Conservation (phyloP, 1,284 basidiomycete genomes). For the Papiliotrema fonsecae region DNA sequence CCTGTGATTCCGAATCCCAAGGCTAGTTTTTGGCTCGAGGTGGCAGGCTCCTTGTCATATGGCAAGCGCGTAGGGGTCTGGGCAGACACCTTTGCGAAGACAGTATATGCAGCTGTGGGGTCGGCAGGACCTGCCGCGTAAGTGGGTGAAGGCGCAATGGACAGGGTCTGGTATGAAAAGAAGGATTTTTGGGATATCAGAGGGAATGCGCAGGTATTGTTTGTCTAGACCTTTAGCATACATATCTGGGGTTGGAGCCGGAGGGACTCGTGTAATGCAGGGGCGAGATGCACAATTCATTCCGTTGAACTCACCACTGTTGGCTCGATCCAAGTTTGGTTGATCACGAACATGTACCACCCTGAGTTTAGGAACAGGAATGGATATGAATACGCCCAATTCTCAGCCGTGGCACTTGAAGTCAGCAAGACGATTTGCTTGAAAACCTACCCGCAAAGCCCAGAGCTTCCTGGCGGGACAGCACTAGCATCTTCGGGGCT, state of each 20-base stretch:
- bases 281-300: no score
- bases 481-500: slow-evolving; percentile 17
- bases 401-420: slow-evolving; percentile 23
- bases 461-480: slow-evolving; percentile 19
- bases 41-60: slow-evolving; percentile 14
- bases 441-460: slow-evolving; percentile 34
- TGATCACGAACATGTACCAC: slow-evolving; percentile 45
- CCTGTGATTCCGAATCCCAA: slow-evolving; percentile 31
- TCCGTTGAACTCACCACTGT: slow-evolving; percentile 31
- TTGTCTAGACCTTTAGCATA: slow-evolving; percentile 8
- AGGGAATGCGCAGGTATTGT: slow-evolving; percentile 32
- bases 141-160: slow-evolving; percentile 30
- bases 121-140: slow-evolving; percentile 10
- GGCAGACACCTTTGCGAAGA: slow-evolving; percentile 29
- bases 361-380: slow-evolving; percentile 38
- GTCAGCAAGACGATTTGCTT: background rate
- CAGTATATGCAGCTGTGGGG: slow-evolving; percentile 28
- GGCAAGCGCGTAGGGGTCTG: slow-evolving; percentile 25
- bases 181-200: slow-evolving; percentile 30
- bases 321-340: slow-evolving; percentile 42
- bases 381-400: slow-evolving; percentile 27
- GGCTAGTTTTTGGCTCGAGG: slow-evolving; percentile 19
- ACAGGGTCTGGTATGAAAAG: slow-evolving; percentile 39
- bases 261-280: no score
- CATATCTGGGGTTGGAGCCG: no score